Conservation (phyloP, 164 flowering plant genomes). For the Akebia trifoliata region DNA sequence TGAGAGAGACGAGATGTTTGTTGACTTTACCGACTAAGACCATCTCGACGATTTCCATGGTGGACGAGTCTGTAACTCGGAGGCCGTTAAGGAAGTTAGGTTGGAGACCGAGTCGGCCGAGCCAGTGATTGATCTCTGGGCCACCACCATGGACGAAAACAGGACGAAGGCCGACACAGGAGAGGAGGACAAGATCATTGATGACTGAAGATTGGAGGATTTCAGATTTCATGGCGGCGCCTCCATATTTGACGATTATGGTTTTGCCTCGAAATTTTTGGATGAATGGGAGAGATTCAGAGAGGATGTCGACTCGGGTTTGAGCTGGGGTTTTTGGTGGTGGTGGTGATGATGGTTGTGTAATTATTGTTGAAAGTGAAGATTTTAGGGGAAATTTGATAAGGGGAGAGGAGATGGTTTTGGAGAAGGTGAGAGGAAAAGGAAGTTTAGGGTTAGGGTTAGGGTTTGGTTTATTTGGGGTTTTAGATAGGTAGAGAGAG, state of each 20-base stretch:
- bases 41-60: slow-evolving; percentile 93
- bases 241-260: slow-evolving; percentile 89
- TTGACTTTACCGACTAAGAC: slow-evolving; percentile 86
- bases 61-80: slow-evolving; percentile 76
- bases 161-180: slow-evolving; percentile 85
- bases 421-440: slow-evolving; percentile 8
- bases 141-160: slow-evolving; percentile 94
- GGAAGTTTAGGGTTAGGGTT: background rate
- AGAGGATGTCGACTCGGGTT: slow-evolving; percentile 72
- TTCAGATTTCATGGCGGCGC: slow-evolving; percentile 88
- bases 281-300: slow-evolving; percentile 89
- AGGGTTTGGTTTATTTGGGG: background rate
- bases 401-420: background rate
- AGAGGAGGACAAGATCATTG: slow-evolving; percentile 78
- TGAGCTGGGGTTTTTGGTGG: slow-evolving; percentile 28
- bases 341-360: slow-evolving; percentile 8
- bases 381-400: slow-evolving; percentile 6
- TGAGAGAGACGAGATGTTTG: slow-evolving; percentile 68
- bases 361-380: slow-evolving; percentile 8
- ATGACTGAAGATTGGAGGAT: slow-evolving; percentile 70
- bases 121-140: slow-evolving; percentile 77
- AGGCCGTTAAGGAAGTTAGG: slow-evolving; percentile 74
- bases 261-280: slow-evolving; percentile 90
- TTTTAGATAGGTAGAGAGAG: background rate
- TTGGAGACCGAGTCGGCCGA: slow-evolving; percentile 40